These are phyloP conservation scores for Elsinoe fawcettii DNA, from an alignment of 2,329 filamentous ascomycete genomes.

Conservation along the genomic window DNA sequence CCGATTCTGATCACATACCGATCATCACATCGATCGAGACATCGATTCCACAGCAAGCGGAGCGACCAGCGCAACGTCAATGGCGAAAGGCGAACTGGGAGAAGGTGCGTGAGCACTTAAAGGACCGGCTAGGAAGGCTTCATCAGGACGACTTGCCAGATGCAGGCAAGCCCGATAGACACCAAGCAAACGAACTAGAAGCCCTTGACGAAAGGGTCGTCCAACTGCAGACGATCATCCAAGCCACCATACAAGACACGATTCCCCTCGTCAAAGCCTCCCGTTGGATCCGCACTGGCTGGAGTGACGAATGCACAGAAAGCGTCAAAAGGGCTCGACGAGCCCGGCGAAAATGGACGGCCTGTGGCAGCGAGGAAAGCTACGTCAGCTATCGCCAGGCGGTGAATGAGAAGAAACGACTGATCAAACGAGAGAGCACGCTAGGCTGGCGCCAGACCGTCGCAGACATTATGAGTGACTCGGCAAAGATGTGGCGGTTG, in stretches of 20 bases:
- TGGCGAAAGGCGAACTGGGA: background rate
- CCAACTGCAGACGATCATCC: background rate
- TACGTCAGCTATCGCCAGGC: background rate
- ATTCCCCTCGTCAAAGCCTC: background rate
- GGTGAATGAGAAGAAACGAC: background rate
- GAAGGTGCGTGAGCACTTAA: no score
- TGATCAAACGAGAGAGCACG: background rate
- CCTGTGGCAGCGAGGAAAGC: background rate
- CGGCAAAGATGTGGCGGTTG: background rate
- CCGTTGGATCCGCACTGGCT: background rate
- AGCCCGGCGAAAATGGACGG: background rate
- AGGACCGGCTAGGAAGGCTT: no score
- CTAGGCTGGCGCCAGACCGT: background rate
- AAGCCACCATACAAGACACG: background rate
- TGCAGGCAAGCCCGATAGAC: no score
- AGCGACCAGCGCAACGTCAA: background rate
- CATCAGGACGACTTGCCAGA: no score
- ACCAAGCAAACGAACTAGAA: background rate
- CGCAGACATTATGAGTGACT: background rate
- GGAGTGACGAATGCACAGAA: background rate
- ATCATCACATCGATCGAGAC: background rate
- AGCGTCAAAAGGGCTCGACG: background rate
- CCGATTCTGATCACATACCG: background rate
- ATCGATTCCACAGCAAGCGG: background rate
- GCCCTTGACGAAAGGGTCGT: background rate